These are phyloP conservation scores for Rhizophlyctis rosea DNA, from an alignment of 192 early-diverging fungal genomes.

Conservation along the genomic window DNA sequence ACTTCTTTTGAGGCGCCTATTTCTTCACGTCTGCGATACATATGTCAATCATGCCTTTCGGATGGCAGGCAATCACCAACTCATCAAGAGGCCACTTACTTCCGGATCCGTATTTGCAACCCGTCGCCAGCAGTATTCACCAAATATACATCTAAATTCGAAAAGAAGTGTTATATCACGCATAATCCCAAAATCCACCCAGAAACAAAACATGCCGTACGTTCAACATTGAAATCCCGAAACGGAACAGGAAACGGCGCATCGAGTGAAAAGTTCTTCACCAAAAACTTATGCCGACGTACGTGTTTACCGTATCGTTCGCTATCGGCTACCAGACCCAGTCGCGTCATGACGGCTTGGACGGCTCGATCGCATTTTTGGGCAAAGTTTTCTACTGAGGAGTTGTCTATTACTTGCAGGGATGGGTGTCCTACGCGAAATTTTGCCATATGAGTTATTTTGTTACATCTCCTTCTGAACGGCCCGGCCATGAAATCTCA, in stretches of 20 bases:
- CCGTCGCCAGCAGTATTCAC: conserved; percentile 36
- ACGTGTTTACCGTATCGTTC: conserved; percentile 31
- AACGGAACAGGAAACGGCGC: conserved; percentile 32
- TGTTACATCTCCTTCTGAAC: no score
- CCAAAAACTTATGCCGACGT: conserved; percentile 45
- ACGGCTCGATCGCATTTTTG: conserved; percentile 43
- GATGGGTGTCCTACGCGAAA: conserved; percentile 31
- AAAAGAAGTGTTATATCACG: background rate
- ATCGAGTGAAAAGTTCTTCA: conserved; percentile 25
- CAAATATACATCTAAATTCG: conserved; percentile 30
- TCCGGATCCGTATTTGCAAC: conserved; percentile 39
- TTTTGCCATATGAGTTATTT: background rate
- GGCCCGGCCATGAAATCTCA: conserved; percentile 1
- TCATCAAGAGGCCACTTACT: conserved; percentile 6
- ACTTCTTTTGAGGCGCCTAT: conserved; percentile 18
- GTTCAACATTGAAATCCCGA: conserved; percentile 44
- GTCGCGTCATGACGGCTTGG: conserved; percentile 37
- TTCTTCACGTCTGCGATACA: conserved; percentile 25
- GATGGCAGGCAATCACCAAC: background rate
- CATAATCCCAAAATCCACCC: background rate
- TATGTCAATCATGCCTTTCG: no score
- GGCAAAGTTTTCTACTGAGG: conserved; percentile 34
- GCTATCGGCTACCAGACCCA: conserved; percentile 30
- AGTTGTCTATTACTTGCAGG: conserved; percentile 42
- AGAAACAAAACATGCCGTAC: conserved; percentile 23